Conservation (phyloP, 176 grass and related monocot species). For the Triticum dicoccoides region DNA sequence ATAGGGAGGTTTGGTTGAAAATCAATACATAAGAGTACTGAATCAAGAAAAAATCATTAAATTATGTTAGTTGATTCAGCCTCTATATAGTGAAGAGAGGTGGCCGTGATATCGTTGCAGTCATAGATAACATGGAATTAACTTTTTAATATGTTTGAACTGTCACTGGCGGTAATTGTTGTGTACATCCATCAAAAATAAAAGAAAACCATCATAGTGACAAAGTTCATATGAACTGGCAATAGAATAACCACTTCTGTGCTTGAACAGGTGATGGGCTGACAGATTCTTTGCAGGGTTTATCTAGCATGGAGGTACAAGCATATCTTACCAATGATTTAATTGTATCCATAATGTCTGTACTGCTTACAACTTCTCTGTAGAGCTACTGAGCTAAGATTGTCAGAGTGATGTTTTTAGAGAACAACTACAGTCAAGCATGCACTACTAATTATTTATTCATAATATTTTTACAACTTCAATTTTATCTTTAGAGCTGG, state of each 20-base stretch:
- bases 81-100: not conserved
- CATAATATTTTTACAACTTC: not conserved
- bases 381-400: conserved; percentile 13
- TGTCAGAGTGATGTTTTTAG: not conserved
- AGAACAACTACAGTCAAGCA: not conserved
- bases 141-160: not conserved
- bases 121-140: not conserved
- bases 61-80: not conserved
- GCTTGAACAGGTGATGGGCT: conserved; percentile 68
- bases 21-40: not conserved
- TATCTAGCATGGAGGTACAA: conserved; percentile 89
- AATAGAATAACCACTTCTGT: conserved; percentile 24
- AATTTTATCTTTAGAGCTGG: not conserved
- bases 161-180: not conserved
- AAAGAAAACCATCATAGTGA: not conserved
- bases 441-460: not conserved
- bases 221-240: not conserved
- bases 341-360: not conserved
- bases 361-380: not conserved
- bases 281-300: conserved; percentile 80
- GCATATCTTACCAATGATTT: not conserved
- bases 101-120: not conserved
- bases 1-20: not conserved
- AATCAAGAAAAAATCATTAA: not conserved
- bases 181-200: not conserved